Conservation (phyloP, 139 green algal genomes). For the Spirogloea muscicola region DNA sequence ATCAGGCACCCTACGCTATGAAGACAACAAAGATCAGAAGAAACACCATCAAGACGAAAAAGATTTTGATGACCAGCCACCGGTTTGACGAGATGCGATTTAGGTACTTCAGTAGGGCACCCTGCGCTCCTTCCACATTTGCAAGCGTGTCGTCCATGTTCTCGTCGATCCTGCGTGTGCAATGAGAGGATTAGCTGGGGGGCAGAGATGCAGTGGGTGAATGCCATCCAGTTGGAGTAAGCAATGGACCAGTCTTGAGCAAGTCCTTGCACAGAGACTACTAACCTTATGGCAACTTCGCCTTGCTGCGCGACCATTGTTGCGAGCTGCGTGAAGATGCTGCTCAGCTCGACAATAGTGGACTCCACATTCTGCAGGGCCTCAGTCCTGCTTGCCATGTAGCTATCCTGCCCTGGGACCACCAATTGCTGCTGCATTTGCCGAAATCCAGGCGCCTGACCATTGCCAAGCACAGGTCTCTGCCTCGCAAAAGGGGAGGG, state of each 20-base stretch:
- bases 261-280: neutral
- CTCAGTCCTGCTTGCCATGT: constrained; percentile 58
- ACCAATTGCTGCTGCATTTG: constrained; percentile 41
- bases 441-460: too few species aligned
- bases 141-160: constrained; percentile 91
- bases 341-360: constrained; percentile 95
- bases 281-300: constrained; percentile 75
- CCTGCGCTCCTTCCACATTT: constrained; percentile 92
- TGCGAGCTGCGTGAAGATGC: constrained; percentile 95
- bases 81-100: constrained; percentile 87
- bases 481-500: too few species aligned
- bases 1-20: constrained; percentile 73
- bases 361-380: constrained; percentile 91
- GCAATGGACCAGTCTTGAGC: neutral
- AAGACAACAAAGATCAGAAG: constrained; percentile 79
- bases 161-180: constrained; percentile 81
- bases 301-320: constrained; percentile 88
- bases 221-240: too few species aligned
- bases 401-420: constrained; percentile 29
- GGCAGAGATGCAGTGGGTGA: neutral
- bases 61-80: constrained; percentile 83
- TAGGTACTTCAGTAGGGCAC: constrained; percentile 94
- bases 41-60: constrained; percentile 74
- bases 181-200: neutral
- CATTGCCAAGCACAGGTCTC: too few species aligned